Evolutionary conservation across 164 flowering plant species (phyloP).

Genomic region (Tetrastigma voinierianum): DNA sequence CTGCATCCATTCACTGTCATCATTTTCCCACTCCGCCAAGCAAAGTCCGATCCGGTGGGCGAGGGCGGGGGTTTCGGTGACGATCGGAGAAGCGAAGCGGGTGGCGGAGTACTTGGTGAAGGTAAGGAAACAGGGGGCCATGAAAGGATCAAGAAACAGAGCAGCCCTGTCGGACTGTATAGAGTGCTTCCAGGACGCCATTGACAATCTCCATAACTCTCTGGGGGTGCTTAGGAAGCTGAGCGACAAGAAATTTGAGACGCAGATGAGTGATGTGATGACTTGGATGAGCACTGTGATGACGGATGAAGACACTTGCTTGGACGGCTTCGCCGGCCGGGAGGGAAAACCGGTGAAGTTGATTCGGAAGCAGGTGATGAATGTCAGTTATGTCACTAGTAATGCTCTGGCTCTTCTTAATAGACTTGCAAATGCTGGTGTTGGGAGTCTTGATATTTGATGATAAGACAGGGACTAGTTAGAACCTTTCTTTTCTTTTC

Average conservation of each 20-base stretch:
- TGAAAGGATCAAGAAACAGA: conserved; percentile 31
- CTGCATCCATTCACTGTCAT: conserved; percentile 55
- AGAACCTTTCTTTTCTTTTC: no score
- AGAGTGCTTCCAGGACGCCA: conserved; percentile 49
- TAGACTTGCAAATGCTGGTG: conserved; percentile 54
- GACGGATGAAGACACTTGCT: conserved; percentile 66
- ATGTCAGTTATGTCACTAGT: conserved; percentile 46
- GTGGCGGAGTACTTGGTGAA: conserved; percentile 22
- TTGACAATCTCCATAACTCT: conserved; percentile 52
- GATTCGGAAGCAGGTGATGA: conserved; percentile 32
- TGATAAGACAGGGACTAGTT: not conserved
- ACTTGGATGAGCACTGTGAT: conserved; percentile 83
- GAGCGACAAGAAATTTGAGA: conserved; percentile 25
- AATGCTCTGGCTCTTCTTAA: conserved; percentile 74
- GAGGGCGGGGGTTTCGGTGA: conserved; percentile 71
- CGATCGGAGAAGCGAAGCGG: conserved; percentile 44
- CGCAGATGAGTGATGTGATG: conserved; percentile 49
- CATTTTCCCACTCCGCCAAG: conserved; percentile 50
- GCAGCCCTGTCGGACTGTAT: conserved; percentile 61
- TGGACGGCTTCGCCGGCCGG: conserved; percentile 57
- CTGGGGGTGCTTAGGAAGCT: conserved; percentile 51
- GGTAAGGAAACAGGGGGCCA: conserved; percentile 8
- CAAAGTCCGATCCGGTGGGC: conserved; percentile 63
- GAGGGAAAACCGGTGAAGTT: conserved; percentile 16
- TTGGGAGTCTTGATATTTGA: conserved; percentile 11